phyloP scores from a whole-genome alignment of 352 stramenopile species.

The Pythium graminicola region DNA sequence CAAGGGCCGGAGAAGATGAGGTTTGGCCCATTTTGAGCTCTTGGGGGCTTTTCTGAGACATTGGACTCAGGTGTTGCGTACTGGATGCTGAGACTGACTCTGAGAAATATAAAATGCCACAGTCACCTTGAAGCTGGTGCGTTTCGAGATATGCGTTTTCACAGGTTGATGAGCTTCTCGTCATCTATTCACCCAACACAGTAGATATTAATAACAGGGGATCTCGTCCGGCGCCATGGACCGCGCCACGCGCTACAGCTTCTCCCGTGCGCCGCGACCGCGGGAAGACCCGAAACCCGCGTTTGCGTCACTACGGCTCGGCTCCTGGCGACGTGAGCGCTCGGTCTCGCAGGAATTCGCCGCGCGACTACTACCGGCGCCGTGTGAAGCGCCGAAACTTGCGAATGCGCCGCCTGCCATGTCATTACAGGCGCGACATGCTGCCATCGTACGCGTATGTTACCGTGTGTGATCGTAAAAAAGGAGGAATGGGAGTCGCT shows the following conservation, averaged over 20 bases:
- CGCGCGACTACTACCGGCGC: constrained; percentile 35
- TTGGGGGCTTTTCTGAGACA: constrained; percentile 3
- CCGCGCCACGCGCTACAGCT: constrained; percentile 9
- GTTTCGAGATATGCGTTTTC: constrained; percentile 25
- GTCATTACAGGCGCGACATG: constrained; percentile 2
- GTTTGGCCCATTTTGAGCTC: constrained; percentile 17
- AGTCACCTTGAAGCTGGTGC: constrained; percentile 25
- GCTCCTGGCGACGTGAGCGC: constrained; percentile 56
- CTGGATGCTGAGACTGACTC: constrained; percentile 13
- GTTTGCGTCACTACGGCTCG: constrained; percentile 55
- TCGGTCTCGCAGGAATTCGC: constrained; percentile 61
- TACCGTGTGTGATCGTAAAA: background rate
- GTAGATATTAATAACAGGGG: too few relatives aligned
- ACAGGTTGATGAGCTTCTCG: constrained; percentile 5
- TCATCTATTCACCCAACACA: background rate
- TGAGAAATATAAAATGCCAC: constrained; percentile 7
- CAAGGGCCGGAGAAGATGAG: background rate
- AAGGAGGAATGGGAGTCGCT: background rate
- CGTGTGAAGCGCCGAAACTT: constrained; percentile 14
- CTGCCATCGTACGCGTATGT: constrained; percentile 13
- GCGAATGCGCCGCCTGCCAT: background rate
- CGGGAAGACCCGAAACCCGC: constrained; percentile 27
- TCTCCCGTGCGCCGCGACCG: constrained; percentile 30
- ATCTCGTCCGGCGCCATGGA: constrained; percentile 15
- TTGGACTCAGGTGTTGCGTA: constrained; percentile 12